phyloP scores from a whole-genome alignment of 208 protist species.

The Willaertia magna region DNA sequence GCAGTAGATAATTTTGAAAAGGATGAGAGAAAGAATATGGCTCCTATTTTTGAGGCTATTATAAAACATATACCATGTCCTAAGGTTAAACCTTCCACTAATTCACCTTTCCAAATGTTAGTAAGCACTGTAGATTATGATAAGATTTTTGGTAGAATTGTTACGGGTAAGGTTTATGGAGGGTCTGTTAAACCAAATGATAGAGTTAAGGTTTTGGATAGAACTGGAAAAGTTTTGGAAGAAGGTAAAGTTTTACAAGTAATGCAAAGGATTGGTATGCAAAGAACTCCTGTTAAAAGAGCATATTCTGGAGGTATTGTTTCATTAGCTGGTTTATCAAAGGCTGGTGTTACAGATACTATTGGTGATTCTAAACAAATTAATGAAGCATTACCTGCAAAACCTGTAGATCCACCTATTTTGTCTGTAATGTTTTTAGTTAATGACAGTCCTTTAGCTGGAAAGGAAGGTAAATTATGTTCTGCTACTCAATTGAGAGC shows the following conservation, averaged over 20 bases:
- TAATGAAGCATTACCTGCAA: constrained; percentile 27
- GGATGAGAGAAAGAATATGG: constrained; percentile 34
- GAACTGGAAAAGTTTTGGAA: not conserved
- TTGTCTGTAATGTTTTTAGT: constrained; percentile 71
- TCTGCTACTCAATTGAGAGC: constrained; percentile 52
- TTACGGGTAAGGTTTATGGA: constrained; percentile 74
- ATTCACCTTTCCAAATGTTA: constrained; percentile 71
- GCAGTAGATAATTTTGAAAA: constrained; percentile 53
- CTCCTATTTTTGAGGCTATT: constrained; percentile 81
- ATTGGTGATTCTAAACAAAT: constrained; percentile 18
- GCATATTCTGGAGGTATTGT: constrained; percentile 44
- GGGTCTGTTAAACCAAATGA: constrained; percentile 67
- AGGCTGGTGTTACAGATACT: constrained; percentile 39
- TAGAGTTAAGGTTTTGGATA: constrained; percentile 41
- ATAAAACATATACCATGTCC: constrained; percentile 62
- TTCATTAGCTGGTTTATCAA: constrained; percentile 36
- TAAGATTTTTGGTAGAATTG: constrained; percentile 54
- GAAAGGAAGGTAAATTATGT: constrained; percentile 63
- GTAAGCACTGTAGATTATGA: constrained; percentile 81
- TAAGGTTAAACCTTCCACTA: constrained; percentile 26
- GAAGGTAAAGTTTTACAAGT: not conserved
- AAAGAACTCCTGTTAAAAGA: constrained; percentile 21
- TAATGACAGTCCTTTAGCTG: constrained; percentile 69
- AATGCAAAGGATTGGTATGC: constrained; percentile 18
- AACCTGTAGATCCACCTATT: constrained; percentile 81